Evolutionary conservation across 2,329 filamentous ascomycete species (phyloP).

Genomic region (Trichophyton simii): DNA sequence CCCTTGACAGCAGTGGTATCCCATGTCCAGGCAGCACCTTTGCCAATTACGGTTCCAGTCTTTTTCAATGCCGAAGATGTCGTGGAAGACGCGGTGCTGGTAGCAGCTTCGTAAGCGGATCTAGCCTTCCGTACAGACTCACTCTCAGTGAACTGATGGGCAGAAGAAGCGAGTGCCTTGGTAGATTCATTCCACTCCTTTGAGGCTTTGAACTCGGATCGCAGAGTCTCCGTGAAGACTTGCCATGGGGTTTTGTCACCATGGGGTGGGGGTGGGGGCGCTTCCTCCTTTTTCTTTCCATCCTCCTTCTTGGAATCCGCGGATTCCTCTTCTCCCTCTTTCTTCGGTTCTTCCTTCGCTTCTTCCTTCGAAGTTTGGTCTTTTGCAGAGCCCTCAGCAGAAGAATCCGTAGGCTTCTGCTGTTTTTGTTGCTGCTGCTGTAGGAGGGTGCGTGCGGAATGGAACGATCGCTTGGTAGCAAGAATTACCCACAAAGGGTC

Average conservation of each 20-base stretch:
- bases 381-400: neutral
- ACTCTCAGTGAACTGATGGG: slow-evolving; percentile 85
- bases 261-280: slow-evolving; percentile 78
- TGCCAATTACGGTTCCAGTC: slow-evolving; percentile 76
- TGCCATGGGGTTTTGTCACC: slow-evolving; percentile 98
- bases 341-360: slow-evolving; percentile 24
- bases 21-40: slow-evolving; percentile 93
- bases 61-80: slow-evolving; percentile 70
- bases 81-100: slow-evolving; percentile 66
- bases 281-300: slow-evolving; percentile 47
- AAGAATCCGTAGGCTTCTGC: neutral
- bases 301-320: slow-evolving; percentile 24
- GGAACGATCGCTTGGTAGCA: slow-evolving; percentile 28
- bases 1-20: slow-evolving; percentile 89
- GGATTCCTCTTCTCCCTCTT: slow-evolving; percentile 17
- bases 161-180: slow-evolving; percentile 78
- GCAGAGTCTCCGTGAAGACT: slow-evolving; percentile 95
- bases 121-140: slow-evolving; percentile 77
- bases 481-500: slow-evolving; percentile 22
- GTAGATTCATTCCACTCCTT: slow-evolving; percentile 99
- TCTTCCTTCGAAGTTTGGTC: slow-evolving; percentile 18
- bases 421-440: slow-evolving; percentile 28
- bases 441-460: slow-evolving; percentile 22
- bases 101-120: slow-evolving; percentile 75
- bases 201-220: slow-evolving; percentile 84